Percentiles rank a stretch among this genome's conserved stretches.
Conservation (phyloP, 2,329 filamentous ascomycete species). For the Epichloe aotearoae region DNA sequence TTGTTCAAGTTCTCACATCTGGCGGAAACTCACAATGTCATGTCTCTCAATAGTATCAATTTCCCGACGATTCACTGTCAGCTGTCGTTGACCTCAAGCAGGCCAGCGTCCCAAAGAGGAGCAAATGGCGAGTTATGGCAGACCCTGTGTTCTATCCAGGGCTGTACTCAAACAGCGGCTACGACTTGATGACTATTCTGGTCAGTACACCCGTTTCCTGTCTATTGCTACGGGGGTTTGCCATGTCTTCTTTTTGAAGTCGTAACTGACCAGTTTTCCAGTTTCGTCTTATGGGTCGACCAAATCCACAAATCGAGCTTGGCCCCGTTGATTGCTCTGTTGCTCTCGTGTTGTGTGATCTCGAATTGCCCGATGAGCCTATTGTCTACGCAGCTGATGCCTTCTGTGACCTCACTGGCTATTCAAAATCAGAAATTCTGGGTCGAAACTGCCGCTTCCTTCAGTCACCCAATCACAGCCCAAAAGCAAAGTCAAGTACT, state of each 20-base stretch:
- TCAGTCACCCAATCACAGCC: constrained; percentile 53
- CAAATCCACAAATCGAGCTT: constrained; percentile 63
- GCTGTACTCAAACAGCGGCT: constrained; percentile 40
- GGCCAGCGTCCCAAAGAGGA: neutral
- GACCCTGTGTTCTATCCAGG: constrained; percentile 42
- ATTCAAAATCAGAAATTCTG: constrained; percentile 58
- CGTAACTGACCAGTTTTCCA: constrained; percentile 10
- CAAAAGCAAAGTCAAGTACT: neutral
- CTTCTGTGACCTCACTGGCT: constrained; percentile 69
- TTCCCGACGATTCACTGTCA: constrained; percentile 4
- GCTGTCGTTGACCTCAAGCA: constrained; percentile 1
- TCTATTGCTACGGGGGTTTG: too few species aligned
- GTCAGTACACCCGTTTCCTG: constrained; percentile 22
- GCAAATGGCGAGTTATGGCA: constrained; percentile 15
- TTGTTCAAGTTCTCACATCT: neutral
- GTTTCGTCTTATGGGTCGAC: constrained; percentile 52
- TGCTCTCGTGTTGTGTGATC: constrained; percentile 71
- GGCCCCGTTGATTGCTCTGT: constrained; percentile 76
- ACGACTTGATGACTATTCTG: constrained; percentile 42
- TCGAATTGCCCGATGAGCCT: constrained; percentile 57
- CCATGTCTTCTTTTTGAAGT: neutral
- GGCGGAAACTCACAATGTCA: neutral
- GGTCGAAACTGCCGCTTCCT: constrained; percentile 78
- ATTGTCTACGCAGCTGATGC: constrained; percentile 77
- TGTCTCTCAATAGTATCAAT: constrained; percentile 8